Evolutionary conservation across 73 alveolate species (phyloP), one percentile per base, ranked within the genome.

Genomic region (Paramecium sonneborni): DNA sequence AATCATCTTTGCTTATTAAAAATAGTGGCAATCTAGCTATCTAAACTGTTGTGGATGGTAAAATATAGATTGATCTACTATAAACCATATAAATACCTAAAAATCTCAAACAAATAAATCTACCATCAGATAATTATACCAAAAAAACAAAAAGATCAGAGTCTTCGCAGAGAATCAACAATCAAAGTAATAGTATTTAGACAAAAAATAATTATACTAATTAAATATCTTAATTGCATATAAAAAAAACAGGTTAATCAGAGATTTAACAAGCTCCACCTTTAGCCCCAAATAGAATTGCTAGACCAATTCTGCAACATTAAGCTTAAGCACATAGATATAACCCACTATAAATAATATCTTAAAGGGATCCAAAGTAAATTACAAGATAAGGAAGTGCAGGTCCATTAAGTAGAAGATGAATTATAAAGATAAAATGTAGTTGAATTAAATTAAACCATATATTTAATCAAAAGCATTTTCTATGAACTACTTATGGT

Each of bases 401-500:
- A 52, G 68, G 34, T n/a, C 68, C 68, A 0, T 52, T 52, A n/a
- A 52, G 68, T 18, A 52, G 68, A 52, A 52, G 68, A 52, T 52
- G 68, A 52, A 52, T n/a, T 18, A 35, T 35, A 35, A 35, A 35
- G n/a, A n/a, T n/a, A n/a, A n/a, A n/a, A n/a, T n/a, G n/a, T 35
- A 35, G 2, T 35, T 35, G 43, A 35, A 35, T 4, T 35, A 44
- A n/a, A 52, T 18, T 52, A 52, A 52, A 52, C 18, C 14, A 52
- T n/a, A 52, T n/a, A n/a, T n/a, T 26, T 62, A 62, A 62, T 72
- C 86, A 72, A 38, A 72, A 96, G 92, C 98, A 96, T 93, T 96
- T 96, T 92, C 98, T 96, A 93, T 96, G 99, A 43, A 96, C 97
- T 28, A 95, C 93, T 43, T 93, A 69, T 9, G 98, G 95, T n/a